Evolutionary conservation across 345 rosid genomes (phyloP).

Genomic region (Populus alba): DNA sequence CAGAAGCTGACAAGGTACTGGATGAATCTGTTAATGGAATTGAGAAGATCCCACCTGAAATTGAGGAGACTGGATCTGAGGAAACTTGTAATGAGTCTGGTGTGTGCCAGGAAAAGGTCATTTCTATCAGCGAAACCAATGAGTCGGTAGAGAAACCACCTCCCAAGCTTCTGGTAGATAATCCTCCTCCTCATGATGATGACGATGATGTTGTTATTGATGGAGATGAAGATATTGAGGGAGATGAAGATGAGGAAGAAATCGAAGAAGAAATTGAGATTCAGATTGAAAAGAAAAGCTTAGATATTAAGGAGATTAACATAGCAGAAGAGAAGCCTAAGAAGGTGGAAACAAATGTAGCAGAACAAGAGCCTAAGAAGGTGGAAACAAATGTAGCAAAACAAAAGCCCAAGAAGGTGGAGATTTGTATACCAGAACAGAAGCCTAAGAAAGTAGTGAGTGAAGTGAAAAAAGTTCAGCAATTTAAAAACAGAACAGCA

Average conservation of each 20-base stretch:
- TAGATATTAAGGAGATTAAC: slow-evolving; percentile 57
- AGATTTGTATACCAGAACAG: slow-evolving; percentile 11
- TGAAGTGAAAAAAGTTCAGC: slow-evolving; percentile 37
- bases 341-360: slow-evolving; percentile 4
- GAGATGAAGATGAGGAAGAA: slow-evolving; percentile 33
- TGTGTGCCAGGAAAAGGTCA: slow-evolving; percentile 49
- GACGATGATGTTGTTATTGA: slow-evolving; percentile 30
- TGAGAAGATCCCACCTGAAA: slow-evolving; percentile 28
- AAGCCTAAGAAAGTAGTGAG: slow-evolving; percentile 20
- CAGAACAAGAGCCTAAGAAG: slow-evolving; percentile 25
- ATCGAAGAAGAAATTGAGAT: slow-evolving; percentile 26
- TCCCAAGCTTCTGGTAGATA: background rate
- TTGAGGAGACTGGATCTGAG: slow-evolving; percentile 37
- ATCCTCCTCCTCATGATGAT: slow-evolving; percentile 10
- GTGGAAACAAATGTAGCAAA: slow-evolving; percentile 11
- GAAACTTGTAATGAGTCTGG: slow-evolving; percentile 46
- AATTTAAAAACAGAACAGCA: slow-evolving; percentile 37
- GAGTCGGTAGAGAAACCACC: slow-evolving; percentile 15
- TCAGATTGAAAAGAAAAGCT: slow-evolving; percentile 33
- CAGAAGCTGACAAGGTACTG: slow-evolving; percentile 25
- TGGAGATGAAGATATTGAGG: slow-evolving; percentile 41
- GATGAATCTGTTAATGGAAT: slow-evolving; percentile 25
- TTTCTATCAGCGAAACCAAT: slow-evolving; percentile 26
- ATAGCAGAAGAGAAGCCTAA: slow-evolving; percentile 23
- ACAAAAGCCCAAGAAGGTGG: slow-evolving; percentile 18